phyloP scores from a whole-genome alignment of 768 basidiomycete genomes.

The Tricholoma terreum region DNA sequence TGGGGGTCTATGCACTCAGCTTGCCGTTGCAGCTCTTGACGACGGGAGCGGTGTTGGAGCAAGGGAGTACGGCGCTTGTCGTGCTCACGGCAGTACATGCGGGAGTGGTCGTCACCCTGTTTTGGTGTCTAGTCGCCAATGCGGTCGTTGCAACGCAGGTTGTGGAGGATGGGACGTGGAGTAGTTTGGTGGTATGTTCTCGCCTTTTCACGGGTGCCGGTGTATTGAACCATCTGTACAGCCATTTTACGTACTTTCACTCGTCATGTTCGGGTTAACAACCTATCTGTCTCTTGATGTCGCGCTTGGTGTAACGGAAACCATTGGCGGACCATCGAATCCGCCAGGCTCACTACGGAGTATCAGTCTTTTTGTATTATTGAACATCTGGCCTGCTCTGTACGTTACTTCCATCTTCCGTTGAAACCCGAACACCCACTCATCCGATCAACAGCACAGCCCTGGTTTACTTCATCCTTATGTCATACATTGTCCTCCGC shows the following conservation, averaged over 20 bases:
- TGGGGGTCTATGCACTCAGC: constrained; percentile 65
- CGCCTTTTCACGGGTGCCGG: too few relatives aligned
- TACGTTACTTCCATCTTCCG: constrained; percentile 1
- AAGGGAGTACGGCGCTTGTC: constrained; percentile 70
- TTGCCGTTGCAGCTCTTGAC: constrained; percentile 79
- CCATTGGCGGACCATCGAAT: constrained; percentile 53
- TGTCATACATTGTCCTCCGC: constrained; percentile 75
- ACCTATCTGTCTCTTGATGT: constrained; percentile 86
- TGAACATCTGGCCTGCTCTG: constrained; percentile 65
- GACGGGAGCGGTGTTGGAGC: constrained; percentile 73
- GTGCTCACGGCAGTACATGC: constrained; percentile 77
- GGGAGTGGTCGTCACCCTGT: constrained; percentile 70
- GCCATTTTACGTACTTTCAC: constrained; percentile 59
- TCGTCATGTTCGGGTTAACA: constrained; percentile 66
- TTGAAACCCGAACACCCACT: too few relatives aligned
- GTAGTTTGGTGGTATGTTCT: constrained; percentile 57
- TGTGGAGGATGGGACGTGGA: constrained; percentile 86
- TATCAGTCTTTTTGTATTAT: constrained; percentile 78
- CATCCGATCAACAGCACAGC: constrained; percentile 23
- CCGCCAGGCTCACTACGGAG: constrained; percentile 57
- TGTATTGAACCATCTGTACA: constrained; percentile 20
- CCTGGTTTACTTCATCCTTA: constrained; percentile 67
- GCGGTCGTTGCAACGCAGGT: constrained; percentile 82
- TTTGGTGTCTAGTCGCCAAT: constrained; percentile 78
- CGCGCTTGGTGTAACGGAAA: constrained; percentile 59